A percentile compares a stretch with the other conserved stretches of the same genome.
Evolutionary conservation across 2,329 filamentous ascomycete genomes (phyloP).

Genomic region (Biscogniauxia mediterranea): DNA sequence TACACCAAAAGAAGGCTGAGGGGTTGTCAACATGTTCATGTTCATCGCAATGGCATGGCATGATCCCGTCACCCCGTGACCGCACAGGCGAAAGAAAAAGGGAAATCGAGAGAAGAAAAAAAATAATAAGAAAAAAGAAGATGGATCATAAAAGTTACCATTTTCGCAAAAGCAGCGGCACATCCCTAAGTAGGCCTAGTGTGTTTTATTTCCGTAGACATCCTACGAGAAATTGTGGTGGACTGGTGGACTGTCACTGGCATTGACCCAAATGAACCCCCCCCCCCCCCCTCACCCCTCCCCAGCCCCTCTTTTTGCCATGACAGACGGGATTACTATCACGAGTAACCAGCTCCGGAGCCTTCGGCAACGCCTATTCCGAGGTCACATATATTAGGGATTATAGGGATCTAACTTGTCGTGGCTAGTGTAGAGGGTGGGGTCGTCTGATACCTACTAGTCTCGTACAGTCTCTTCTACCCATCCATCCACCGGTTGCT

Average conservation of each 20-base stretch:
- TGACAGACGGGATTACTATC: neutral
- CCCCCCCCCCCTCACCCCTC: too few species aligned
- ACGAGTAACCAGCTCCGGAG: neutral
- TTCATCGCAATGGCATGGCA: conserved; percentile 2
- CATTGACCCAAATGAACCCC: neutral
- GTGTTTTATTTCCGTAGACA: neutral
- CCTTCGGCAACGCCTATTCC: neutral
- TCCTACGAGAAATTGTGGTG: conserved; percentile 4
- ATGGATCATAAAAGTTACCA: conserved; percentile 13
- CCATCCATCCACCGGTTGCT: neutral
- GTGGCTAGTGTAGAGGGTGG: neutral
- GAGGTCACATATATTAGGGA: neutral
- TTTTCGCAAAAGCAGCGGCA: conserved; percentile 14
- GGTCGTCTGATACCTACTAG: neutral
- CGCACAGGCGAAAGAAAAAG: conserved; percentile 22
- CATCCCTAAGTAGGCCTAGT: conserved; percentile 5
- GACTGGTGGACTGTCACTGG: conserved; percentile 1
- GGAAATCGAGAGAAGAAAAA: conserved; percentile 23
- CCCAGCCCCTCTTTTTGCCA: neutral
- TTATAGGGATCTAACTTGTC: neutral
- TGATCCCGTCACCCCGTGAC: conserved; percentile 2
- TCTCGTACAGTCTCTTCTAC: too few species aligned
- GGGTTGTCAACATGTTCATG: neutral
- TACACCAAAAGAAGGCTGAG: neutral
- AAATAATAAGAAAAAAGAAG: conserved; percentile 26